Conservation (phyloP, 2,329 filamentous ascomycete species). For the Venturia nashicola region DNA sequence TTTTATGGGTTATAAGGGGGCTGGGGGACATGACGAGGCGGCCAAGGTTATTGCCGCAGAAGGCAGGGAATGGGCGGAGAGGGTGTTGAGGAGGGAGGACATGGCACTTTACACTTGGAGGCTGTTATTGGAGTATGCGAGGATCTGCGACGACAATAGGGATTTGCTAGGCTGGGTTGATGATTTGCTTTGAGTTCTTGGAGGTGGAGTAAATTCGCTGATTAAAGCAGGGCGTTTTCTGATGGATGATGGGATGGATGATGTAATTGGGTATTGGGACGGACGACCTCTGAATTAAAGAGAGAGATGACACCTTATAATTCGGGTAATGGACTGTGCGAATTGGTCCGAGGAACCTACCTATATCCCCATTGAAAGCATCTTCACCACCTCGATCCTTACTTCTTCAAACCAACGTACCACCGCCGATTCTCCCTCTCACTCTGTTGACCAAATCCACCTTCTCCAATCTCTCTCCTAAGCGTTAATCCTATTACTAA, state of each 20-base stretch:
- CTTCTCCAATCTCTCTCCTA: too few species aligned
- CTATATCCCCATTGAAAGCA: too few species aligned
- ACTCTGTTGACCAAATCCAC: too few species aligned
- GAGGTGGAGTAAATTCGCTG: background rate
- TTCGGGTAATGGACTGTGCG: too few species aligned
- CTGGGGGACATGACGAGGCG: constrained; percentile 33
- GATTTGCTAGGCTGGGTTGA: constrained; percentile 27
- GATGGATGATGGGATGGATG: background rate
- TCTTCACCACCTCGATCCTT: too few species aligned
- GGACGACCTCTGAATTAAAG: background rate
- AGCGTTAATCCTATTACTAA: too few species aligned
- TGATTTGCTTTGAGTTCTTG: constrained; percentile 11
- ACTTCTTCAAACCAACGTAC: too few species aligned
- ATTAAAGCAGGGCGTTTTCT: too few species aligned
- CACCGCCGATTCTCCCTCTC: too few species aligned
- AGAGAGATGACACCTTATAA: too few species aligned
- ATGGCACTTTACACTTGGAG: constrained; percentile 61
- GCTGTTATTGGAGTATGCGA: constrained; percentile 35
- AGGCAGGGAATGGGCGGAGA: constrained; percentile 57
- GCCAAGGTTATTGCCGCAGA: constrained; percentile 53
- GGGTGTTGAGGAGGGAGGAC: constrained; percentile 56
- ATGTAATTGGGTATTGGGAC: background rate
- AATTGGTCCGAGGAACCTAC: too few species aligned
- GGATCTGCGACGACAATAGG: constrained; percentile 29
- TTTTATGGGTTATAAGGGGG: constrained; percentile 42